Evolutionary conservation across 768 basidiomycete genomes (phyloP), one percentile per base, ranked within the genome.

Genomic region (Artomyces pyxidatus): DNA sequence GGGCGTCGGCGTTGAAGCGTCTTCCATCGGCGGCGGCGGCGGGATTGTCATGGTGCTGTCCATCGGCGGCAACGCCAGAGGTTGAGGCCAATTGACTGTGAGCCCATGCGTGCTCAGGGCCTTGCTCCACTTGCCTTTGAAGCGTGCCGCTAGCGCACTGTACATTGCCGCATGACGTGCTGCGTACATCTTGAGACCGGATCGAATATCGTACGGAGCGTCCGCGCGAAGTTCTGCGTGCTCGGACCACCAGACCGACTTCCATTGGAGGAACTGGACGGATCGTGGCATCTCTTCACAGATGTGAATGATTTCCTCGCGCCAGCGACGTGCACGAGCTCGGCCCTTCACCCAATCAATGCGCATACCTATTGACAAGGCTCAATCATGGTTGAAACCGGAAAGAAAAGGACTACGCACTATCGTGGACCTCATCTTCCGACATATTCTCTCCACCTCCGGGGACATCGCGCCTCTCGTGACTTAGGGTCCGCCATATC

Each of bases 271-370:
- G 42, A 43, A 43, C 6, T n/a, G 21, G 14, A 43, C 23, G 5
- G 42, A 27, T n/a, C 42, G 26, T 5, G 4, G 42, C 42, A 43
- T 43, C 26, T 43, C 42, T 28, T 26, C 63, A 4, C 45, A 42
- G 5, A 63, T 25, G 0, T 63, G 44, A 3, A 42, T 26, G 10
- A 62, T 38, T 28, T 65, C 63, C 30, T 66, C 65, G 12, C 46
- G 21, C 61, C 60, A 63, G 1, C 63, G 53, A 14, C 52, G 42
- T 3, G 51, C 58, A 21, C 62, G 47, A 0, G 61, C 59, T 0
- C 43, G 52, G 1, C 55, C 49, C 48, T 65, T 66, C 1, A 44
- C 39, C 62, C 62, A 66, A 27, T 65, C 61, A 16, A 21, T 56
- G 4, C 56, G 58, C n/a, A 58, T 29, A 37, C 51, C 57, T 58